Evolutionary conservation across 2,329 filamentous ascomycete species (phyloP).

Genomic region (Aspergillus awamori): DNA sequence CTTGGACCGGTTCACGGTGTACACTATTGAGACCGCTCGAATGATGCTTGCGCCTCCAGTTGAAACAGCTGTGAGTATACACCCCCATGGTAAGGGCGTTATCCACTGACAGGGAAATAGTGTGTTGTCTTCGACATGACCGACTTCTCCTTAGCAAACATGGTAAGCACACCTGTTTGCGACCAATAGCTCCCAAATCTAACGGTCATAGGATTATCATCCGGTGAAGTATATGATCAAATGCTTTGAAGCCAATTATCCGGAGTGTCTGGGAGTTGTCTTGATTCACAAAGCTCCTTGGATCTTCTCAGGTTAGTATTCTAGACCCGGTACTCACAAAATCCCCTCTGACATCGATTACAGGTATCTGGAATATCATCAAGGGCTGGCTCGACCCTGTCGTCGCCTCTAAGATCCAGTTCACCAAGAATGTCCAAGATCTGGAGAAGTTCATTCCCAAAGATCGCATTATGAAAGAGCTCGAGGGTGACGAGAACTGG

Average conservation of each 20-base stretch:
- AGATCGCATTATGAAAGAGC: constrained; percentile 73
- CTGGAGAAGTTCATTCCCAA: constrained; percentile 74
- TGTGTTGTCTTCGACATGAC: constrained; percentile 97
- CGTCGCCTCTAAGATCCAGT: constrained; percentile 90
- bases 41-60: constrained; percentile 77
- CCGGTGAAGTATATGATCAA: constrained; percentile 99
- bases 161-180: constrained; percentile 59
- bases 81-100: constrained; percentile 1
- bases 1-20: constrained; percentile 88
- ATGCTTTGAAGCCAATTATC: constrained; percentile 98
- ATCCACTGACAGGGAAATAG: constrained; percentile 50
- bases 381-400: constrained; percentile 96
- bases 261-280: constrained; percentile 85
- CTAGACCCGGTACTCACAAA: background rate
- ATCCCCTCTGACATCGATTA: background rate
- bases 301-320: constrained; percentile 79
- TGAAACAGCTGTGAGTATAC: constrained; percentile 79
- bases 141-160: constrained; percentile 88
- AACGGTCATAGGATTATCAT: constrained; percentile 70
- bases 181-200: background rate
- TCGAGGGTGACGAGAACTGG: constrained; percentile 86
- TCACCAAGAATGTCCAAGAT: constrained; percentile 80
- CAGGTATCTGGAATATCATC: constrained; percentile 95
- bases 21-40: constrained; percentile 90
- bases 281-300: constrained; percentile 95